Evolutionary conservation across 345 rosid species (phyloP).

Genomic region (Carallia pectinifolia): DNA sequence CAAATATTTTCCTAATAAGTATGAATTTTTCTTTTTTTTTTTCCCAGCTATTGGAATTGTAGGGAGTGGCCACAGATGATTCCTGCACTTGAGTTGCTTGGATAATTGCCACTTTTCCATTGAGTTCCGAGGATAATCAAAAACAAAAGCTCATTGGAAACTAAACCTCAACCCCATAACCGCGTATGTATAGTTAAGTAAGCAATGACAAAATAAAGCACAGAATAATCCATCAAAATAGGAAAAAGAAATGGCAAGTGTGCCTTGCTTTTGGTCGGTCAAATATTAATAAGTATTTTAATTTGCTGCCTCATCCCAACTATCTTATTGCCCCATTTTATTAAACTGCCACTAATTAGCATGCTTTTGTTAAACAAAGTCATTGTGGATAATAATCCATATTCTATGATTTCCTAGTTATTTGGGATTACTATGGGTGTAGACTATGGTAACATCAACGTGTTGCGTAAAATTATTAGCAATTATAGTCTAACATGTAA

Average conservation of each 20-base stretch:
- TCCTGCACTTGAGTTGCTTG: conserved; percentile 34
- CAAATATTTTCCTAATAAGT: no score
- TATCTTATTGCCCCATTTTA: background rate
- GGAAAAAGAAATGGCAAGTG: conserved; percentile 25
- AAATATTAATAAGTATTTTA: conserved; percentile 24
- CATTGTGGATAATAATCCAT: conserved; percentile 1
- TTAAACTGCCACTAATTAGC: conserved; percentile 2
- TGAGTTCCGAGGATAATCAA: conserved; percentile 29
- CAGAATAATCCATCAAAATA: conserved; percentile 6
- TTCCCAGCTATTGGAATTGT: no score
- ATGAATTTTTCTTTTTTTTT: no score
- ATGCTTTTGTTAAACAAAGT: background rate
- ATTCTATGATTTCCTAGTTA: background rate
- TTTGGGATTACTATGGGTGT: background rate
- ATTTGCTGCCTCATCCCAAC: conserved; percentile 8
- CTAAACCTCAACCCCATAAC: conserved; percentile 1
- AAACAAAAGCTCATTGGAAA: background rate
- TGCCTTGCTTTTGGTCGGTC: conserved; percentile 26
- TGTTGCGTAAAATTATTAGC: no score
- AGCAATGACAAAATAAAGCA: conserved; percentile 7
- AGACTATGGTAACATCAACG: no score
- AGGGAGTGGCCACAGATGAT: conserved; percentile 29
- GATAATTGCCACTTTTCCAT: conserved; percentile 27
- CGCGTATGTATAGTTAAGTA: conserved; percentile 11
- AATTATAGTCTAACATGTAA: no score